A percentile compares a stretch with the other conserved stretches of the same genome.
Evolutionary conservation across 225 moss, liverwort and hornwort species (phyloP).

Genomic region (Polytrichum commune): DNA sequence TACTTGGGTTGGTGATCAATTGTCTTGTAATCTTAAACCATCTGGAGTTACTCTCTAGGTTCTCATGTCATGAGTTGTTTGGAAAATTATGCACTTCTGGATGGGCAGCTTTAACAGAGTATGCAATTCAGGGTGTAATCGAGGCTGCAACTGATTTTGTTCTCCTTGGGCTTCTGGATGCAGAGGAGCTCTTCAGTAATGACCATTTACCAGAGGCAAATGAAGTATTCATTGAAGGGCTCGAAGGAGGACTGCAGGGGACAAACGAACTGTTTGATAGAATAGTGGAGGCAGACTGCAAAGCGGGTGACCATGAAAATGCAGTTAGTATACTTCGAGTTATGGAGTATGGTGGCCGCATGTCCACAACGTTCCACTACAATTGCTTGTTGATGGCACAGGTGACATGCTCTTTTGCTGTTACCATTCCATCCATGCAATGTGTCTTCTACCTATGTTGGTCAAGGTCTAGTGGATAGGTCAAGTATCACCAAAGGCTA

Average conservation of each 20-base stretch:
- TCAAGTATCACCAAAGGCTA: too few species aligned
- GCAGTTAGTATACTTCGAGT: conserved; percentile 69
- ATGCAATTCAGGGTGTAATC: too few species aligned
- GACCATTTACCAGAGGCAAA: conserved; percentile 61
- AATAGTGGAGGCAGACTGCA: conserved; percentile 73
- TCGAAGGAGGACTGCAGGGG: conserved; percentile 74
- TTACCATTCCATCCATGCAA: too few species aligned
- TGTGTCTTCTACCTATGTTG: too few species aligned
- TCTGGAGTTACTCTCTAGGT: too few species aligned
- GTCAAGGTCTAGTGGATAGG: too few species aligned
- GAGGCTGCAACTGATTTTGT: not conserved
- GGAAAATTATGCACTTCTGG: too few species aligned
- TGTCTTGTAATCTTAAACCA: too few species aligned
- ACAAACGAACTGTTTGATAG: conserved; percentile 62
- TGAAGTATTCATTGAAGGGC: conserved; percentile 74
- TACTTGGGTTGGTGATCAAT: too few species aligned
- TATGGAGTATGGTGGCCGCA: conserved; percentile 88
- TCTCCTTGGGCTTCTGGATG: conserved; percentile 14
- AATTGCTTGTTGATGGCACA: conserved; percentile 93
- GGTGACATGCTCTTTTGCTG: conserved; percentile 32
- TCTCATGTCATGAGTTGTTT: too few species aligned
- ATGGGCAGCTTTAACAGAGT: too few species aligned
- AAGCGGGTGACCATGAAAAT: conserved; percentile 75
- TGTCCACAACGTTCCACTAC: conserved; percentile 79
- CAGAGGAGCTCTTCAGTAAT: conserved; percentile 83